phyloP scores from a whole-genome alignment of 1,284 basidiomycete genomes.

The Flammula alnicola region DNA sequence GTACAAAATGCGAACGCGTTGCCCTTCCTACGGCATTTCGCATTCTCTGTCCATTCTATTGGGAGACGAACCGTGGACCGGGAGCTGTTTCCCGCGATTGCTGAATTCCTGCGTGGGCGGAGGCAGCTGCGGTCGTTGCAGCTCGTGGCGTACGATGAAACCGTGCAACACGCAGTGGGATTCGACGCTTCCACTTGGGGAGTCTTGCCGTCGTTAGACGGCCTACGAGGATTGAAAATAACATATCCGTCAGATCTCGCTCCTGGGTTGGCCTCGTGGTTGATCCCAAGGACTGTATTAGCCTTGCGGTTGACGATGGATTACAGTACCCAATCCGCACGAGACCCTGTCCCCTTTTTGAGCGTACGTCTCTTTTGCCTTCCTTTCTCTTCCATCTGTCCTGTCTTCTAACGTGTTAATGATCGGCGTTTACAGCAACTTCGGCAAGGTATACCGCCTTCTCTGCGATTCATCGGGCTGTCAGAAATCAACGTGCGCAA shows the following conservation, averaged over 20 bases:
- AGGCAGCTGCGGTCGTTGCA: constrained; percentile 55
- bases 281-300: constrained; percentile 61
- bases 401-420: constrained; percentile 1
- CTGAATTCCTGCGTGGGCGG: constrained; percentile 66
- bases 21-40: constrained; percentile 67
- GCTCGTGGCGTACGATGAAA: constrained; percentile 52
- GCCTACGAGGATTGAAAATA: constrained; percentile 56
- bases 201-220: constrained; percentile 60
- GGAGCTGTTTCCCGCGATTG: constrained; percentile 68
- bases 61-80: constrained; percentile 54
- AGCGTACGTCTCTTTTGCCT: constrained; percentile 34
- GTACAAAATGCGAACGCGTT: constrained; percentile 35
- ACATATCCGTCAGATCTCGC: constrained; percentile 68
- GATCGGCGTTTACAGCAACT: constrained; percentile 52
- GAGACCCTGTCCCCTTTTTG: constrained; percentile 44
- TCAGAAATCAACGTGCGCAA: constrained; percentile 52
- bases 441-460: constrained; percentile 57
- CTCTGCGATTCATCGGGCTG: constrained; percentile 58
- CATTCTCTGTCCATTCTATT: constrained; percentile 51
- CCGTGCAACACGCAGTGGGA: constrained; percentile 53
- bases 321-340: constrained; percentile 38
- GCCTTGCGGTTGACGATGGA: constrained; percentile 58
- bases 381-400: neutral
- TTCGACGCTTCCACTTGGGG: constrained; percentile 74
- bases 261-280: constrained; percentile 66